These are phyloP conservation scores for Aureobasidium pullulans DNA, from an alignment of 2,329 filamentous ascomycete species.

Conservation along the genomic window DNA sequence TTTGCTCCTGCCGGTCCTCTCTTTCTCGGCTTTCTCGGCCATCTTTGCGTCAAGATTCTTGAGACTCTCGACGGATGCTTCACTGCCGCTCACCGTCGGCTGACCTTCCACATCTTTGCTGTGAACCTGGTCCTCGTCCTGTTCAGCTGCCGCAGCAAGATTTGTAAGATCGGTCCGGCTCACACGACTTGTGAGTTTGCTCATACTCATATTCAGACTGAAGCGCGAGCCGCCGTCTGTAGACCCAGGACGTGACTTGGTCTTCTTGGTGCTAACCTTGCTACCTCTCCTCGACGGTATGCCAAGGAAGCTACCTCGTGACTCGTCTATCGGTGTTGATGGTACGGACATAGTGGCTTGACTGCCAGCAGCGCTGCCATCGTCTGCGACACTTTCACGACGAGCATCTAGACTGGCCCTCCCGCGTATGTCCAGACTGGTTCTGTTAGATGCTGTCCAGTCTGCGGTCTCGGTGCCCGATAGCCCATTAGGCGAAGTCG, in stretches of 20 bases:
- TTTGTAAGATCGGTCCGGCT: conserved; percentile 9
- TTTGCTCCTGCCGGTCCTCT: conserved; percentile 6
- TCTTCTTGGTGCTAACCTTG: conserved; percentile 21
- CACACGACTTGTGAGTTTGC: conserved; percentile 23
- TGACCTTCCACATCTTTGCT: background rate
- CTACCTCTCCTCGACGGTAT: conserved; percentile 25
- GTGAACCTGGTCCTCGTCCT: background rate
- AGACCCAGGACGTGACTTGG: conserved; percentile 33
- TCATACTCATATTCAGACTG: conserved; percentile 35
- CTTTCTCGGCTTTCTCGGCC: conserved; percentile 7
- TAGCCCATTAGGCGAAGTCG: conserved; percentile 14
- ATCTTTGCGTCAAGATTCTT: conserved; percentile 10
- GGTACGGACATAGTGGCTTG: conserved; percentile 24
- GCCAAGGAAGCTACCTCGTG: conserved; percentile 23
- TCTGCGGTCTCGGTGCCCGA: conserved; percentile 6
- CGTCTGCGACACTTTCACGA: conserved; percentile 34
- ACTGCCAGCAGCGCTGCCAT: conserved; percentile 27
- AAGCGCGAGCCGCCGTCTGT: conserved; percentile 27
- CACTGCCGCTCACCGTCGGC: conserved; percentile 2
- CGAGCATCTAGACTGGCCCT: conserved; percentile 29
- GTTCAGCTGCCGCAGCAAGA: background rate
- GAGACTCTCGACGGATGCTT: conserved; percentile 10
- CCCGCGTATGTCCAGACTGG: conserved; percentile 25
- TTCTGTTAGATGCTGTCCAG: conserved; percentile 20
- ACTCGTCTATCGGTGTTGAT: conserved; percentile 38